Conservation (phyloP, 345 rosid genomes). For the Brassica juncea region DNA sequence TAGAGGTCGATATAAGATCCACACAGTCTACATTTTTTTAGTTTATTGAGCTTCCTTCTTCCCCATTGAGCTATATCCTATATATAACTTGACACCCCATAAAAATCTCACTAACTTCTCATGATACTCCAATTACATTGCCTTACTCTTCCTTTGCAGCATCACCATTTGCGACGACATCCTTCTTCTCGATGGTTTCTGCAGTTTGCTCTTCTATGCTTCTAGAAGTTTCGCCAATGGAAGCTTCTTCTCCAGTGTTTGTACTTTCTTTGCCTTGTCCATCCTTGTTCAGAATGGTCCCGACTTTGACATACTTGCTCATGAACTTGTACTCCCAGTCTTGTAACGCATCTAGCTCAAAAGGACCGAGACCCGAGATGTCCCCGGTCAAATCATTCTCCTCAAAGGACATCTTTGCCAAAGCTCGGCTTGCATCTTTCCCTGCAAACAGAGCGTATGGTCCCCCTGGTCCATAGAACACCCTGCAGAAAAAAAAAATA, state of each 20-base stretch:
- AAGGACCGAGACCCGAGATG: slow-evolving; percentile 86
- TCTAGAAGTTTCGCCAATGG: slow-evolving; percentile 23
- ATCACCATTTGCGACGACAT: slow-evolving; percentile 20
- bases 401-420: slow-evolving; percentile 98
- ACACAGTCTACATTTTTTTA: no score
- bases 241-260: slow-evolving; percentile 18
- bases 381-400: slow-evolving; percentile 89
- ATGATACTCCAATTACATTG: neutral
- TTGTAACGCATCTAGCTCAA: slow-evolving; percentile 86
- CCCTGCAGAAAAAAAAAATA: slow-evolving; percentile 46
- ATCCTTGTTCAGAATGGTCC: slow-evolving; percentile 57
- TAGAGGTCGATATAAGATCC: neutral
- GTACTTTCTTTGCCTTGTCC: slow-evolving; percentile 51
- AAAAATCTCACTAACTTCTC: no score
- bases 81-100: no score
- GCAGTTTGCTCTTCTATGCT: slow-evolving; percentile 22
- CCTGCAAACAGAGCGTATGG: slow-evolving; percentile 95
- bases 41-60: no score
- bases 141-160: slow-evolving; percentile 26
- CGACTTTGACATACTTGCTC: slow-evolving; percentile 94
- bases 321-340: slow-evolving; percentile 99
- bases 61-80: no score
- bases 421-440: slow-evolving; percentile 96
- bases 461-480: slow-evolving; percentile 99
- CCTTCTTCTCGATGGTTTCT: slow-evolving; percentile 27